Base-by-base conservation (phyloP, 2,329 filamentous ascomycete species). In the Penicillium polonicum region DNA sequence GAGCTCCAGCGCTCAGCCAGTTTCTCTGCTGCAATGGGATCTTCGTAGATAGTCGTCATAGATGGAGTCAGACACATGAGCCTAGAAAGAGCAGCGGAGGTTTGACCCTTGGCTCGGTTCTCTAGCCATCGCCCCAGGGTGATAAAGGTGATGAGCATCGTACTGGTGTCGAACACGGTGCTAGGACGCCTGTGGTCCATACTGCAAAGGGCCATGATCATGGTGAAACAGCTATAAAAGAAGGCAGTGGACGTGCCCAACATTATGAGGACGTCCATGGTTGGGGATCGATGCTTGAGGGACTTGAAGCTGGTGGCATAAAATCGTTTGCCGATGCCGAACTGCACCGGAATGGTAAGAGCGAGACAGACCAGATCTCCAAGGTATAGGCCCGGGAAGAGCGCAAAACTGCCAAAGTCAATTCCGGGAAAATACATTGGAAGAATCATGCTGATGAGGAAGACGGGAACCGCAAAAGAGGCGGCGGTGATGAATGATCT, bases 111-210 rank as follows among this genome's bases (percentile, higher is more conserved):
- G 52, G 94, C 94, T 19, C 88, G 82, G 72, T 97, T 99, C 76
- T 99, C 94, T 19, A 99, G 78, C 78, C 89, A 99, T 36, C 94
- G 88, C 4, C 94, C 91, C 3, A 99, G 78, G 1, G 89, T 92
- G 73, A 97, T 91, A 72, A 99, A 97, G 0, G 92, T 96, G 73
- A 99, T 92, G 51, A 99, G 82, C 94, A 97, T 99, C 23, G 92
- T 96, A 76, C 92, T 97, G 1, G 94, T 99, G 71, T 99, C 94
- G 68, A 99, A 99, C 17, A 97, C 89, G 2, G 92, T 97, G 62
- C 86, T 88, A 0, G 94, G 94, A 48, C 90, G 85, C 2, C 82
- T 84, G 71, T 97, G 91, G 7, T 91, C 90, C 23, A 85, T 79
- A n/a, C 85, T 80, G 15, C 90, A 65, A 21, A 97, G 73, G 0